Conservation (phyloP, 1,284 basidiomycete genomes). For the Melampsora americana region DNA sequence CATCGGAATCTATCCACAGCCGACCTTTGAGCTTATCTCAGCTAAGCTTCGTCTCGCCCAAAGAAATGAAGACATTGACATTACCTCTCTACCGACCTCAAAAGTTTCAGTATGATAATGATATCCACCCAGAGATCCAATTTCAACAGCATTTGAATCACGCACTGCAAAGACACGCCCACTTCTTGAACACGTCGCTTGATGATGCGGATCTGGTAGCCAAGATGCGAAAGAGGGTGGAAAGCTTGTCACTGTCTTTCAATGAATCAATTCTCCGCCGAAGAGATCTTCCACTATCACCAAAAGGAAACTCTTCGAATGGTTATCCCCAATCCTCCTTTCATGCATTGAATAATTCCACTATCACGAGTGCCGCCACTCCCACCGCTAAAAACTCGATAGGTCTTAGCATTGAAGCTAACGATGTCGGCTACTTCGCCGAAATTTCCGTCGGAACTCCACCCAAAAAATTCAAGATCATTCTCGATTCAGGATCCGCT, state of each 20-base stretch:
- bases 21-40: neutral
- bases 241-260: slow-evolving; percentile 5
- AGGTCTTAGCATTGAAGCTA: slow-evolving; percentile 68
- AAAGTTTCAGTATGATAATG: neutral
- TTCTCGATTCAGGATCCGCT: slow-evolving; percentile 81
- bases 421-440: slow-evolving; percentile 66
- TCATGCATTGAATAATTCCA: slow-evolving; percentile 50
- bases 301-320: neutral
- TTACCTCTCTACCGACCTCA: slow-evolving; percentile 23
- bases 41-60: slow-evolving; percentile 13
- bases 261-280: neutral
- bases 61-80: slow-evolving; percentile 18
- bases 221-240: slow-evolving; percentile 8
- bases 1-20: no score
- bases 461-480: slow-evolving; percentile 66
- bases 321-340: slow-evolving; percentile 16
- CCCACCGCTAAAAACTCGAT: slow-evolving; percentile 64
- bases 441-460: slow-evolving; percentile 74
- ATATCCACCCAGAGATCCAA: slow-evolving; percentile 27
- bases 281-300: slow-evolving; percentile 1
- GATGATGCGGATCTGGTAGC: slow-evolving; percentile 15
- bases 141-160: slow-evolving; percentile 40
- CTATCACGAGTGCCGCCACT: slow-evolving; percentile 60
- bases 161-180: slow-evolving; percentile 22
- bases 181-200: slow-evolving; percentile 21